phyloP scores from a whole-genome alignment of 2,329 filamentous ascomycete genomes.

The Aureobasidium subglaciale region DNA sequence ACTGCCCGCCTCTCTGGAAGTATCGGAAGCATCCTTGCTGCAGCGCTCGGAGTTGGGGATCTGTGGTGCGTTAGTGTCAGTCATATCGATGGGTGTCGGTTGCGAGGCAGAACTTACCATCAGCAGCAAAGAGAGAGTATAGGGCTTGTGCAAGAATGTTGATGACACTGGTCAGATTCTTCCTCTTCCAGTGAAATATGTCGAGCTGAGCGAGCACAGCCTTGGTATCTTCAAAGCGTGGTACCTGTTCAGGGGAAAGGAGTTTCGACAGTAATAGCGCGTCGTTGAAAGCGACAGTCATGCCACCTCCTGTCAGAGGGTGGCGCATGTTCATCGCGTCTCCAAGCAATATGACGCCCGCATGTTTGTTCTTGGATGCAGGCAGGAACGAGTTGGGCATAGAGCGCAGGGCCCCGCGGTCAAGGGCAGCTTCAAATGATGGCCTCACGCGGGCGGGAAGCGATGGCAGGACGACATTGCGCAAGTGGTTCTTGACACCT shows the following conservation, averaged over 20 bases:
- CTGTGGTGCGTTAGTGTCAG: constrained; percentile 27
- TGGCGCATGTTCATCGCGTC: constrained; percentile 99
- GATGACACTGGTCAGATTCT: constrained; percentile 76
- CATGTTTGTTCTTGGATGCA: constrained; percentile 61
- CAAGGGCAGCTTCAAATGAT: constrained; percentile 68
- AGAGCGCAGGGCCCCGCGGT: constrained; percentile 67
- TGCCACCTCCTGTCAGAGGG: constrained; percentile 90
- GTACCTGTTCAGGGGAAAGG: constrained; percentile 61
- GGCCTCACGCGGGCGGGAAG: constrained; percentile 67
- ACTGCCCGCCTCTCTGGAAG: constrained; percentile 67
- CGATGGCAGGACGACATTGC: constrained; percentile 69
- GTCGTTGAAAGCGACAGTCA: constrained; percentile 96
- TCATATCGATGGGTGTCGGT: background rate
- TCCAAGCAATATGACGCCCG: constrained; percentile 74
- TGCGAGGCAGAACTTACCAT: constrained; percentile 41
- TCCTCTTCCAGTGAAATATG: constrained; percentile 80
- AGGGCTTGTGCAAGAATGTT: constrained; percentile 96
- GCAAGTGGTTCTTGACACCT: constrained; percentile 77
- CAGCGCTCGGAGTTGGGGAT: constrained; percentile 67
- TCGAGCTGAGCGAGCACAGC: constrained; percentile 63
- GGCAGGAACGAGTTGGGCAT: constrained; percentile 98
- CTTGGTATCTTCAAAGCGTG: constrained; percentile 59
- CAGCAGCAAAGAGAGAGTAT: constrained; percentile 83
- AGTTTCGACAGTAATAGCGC: constrained; percentile 70
- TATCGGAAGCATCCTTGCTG: constrained; percentile 90